Conservation (phyloP, 306 rosid species). For the Cucumis sativus region Cucumber_9930_V3 NC_026661.2:21949501-21950000, state of each 20-base stretch:
- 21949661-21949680: slow-evolving; percentile 4
- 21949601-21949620: slow-evolving; percentile 12
- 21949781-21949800: background rate
- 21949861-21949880: slow-evolving; percentile 46
- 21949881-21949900: slow-evolving; percentile 63
- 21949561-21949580: slow-evolving; percentile 3
- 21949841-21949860: background rate
- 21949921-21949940: background rate
- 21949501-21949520: no score
- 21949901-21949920: slow-evolving; percentile 41
- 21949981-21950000: background rate
- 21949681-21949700: slow-evolving; percentile 8
- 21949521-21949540: background rate
- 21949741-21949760: slow-evolving; percentile 38
- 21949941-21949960: background rate
- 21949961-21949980: background rate
- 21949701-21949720: slow-evolving; percentile 15
- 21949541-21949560: background rate
- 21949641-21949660: slow-evolving; percentile 10
- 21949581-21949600: slow-evolving; percentile 13
- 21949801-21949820: background rate
- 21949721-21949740: slow-evolving; percentile 22
- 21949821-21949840: background rate
- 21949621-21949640: background rate
- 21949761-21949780: background rate